These are phyloP conservation scores for Aspergillus aculeatinus DNA, from an alignment of 2,329 filamentous ascomycete genomes.

Conservation along the genomic window DNA sequence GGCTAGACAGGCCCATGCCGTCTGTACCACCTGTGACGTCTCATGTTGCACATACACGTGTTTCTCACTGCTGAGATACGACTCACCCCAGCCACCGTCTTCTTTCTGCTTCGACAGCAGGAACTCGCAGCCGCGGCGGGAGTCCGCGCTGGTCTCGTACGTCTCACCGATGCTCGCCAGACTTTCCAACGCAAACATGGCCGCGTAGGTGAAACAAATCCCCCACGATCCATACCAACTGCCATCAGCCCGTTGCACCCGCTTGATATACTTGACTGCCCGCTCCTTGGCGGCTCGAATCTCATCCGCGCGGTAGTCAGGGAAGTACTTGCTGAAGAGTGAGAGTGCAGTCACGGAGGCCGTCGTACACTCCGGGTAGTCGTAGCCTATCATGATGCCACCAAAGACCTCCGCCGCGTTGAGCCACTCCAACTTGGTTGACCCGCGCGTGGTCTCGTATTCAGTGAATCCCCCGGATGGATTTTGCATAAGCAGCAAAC, in stretches of 20 bases:
- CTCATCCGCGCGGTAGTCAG: slow-evolving; percentile 73
- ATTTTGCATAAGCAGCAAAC: slow-evolving; percentile 89
- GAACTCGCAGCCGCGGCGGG: slow-evolving; percentile 79
- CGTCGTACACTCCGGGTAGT: slow-evolving; percentile 97
- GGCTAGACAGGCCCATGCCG: slow-evolving; percentile 82
- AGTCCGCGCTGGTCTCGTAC: slow-evolving; percentile 69
- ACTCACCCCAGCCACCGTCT: slow-evolving; percentile 96
- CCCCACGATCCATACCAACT: slow-evolving; percentile 98
- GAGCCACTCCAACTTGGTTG: slow-evolving; percentile 74
- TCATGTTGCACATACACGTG: slow-evolving; percentile 74
- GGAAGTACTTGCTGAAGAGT: slow-evolving; percentile 77
- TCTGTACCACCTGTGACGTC: slow-evolving; percentile 88
- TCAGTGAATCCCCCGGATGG: slow-evolving; percentile 80
- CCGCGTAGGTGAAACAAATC: slow-evolving; percentile 96
- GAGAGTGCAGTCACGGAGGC: slow-evolving; percentile 86
- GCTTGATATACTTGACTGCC: slow-evolving; percentile 80
- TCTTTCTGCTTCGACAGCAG: slow-evolving; percentile 77
- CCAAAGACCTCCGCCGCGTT: slow-evolving; percentile 98
- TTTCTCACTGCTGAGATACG: slow-evolving; percentile 80
- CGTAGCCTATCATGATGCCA: slow-evolving; percentile 97
- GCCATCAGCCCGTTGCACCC: slow-evolving; percentile 75
- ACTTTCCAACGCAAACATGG: slow-evolving; percentile 92
- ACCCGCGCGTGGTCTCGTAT: slow-evolving; percentile 81
- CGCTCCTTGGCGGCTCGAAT: slow-evolving; percentile 70
- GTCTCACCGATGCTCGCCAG: slow-evolving; percentile 78